phyloP scores from a whole-genome alignment of 2,329 filamentous ascomycete genomes.

The Alternaria ventricosa region DNA sequence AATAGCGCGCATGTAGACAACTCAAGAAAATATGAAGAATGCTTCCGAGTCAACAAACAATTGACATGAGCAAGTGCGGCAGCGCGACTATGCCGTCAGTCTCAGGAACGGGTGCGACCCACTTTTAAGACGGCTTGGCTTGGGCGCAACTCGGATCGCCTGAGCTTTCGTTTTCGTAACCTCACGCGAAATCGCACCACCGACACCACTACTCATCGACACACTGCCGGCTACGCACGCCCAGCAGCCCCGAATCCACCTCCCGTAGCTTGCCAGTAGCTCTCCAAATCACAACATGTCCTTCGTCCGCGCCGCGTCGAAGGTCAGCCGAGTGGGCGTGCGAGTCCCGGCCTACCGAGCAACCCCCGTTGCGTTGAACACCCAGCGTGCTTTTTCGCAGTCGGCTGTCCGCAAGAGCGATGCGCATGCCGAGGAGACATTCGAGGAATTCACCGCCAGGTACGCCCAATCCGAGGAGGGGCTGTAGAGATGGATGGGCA shows the following conservation, averaged over 20 bases:
- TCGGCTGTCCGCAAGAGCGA: conserved; percentile 54
- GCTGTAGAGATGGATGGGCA: conserved; percentile 16
- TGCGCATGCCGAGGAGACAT: conserved; percentile 90
- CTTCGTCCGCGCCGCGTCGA: conserved; percentile 47
- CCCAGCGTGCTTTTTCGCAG: conserved; percentile 58
- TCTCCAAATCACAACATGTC: conserved; percentile 46
- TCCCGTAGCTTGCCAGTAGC: conserved; percentile 27
- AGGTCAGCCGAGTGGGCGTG: conserved; percentile 42
- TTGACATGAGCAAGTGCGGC: neutral
- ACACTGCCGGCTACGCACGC: conserved; percentile 29
- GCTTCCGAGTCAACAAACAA: neutral
- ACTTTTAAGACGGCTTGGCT: conserved; percentile 29
- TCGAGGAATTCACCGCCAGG: conserved; percentile 98
- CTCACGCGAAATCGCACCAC: conserved; percentile 30
- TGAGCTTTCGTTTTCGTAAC: conserved; percentile 34
- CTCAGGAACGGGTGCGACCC: conserved; percentile 18
- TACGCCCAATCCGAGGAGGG: conserved; percentile 58
- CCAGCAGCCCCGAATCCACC: conserved; percentile 23
- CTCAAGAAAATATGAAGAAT: neutral
- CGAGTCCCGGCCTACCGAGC: conserved; percentile 45
- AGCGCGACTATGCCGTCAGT: conserved; percentile 10
- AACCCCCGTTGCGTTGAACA: conserved; percentile 41
- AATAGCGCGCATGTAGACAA: too few relatives aligned
- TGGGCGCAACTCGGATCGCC: conserved; percentile 28
- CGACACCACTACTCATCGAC: conserved; percentile 33